Percentiles rank a stretch among this genome's conserved stretches.
Evolutionary conservation across 805 yeast species (phyloP).

Genomic region (Nakazawaea wyomingensis): DNA sequence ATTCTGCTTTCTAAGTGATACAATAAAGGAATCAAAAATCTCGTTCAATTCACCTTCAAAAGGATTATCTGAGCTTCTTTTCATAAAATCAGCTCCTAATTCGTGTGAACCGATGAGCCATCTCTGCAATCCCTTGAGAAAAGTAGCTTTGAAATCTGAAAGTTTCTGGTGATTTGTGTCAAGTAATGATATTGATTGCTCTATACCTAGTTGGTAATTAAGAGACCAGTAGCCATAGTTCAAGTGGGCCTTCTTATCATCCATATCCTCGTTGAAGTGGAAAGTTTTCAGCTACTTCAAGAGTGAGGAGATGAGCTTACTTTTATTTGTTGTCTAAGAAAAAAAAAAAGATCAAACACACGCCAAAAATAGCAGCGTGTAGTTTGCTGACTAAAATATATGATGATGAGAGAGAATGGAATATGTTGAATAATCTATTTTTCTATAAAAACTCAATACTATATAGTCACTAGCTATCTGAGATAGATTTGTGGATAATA

Average conservation of each 20-base stretch:
- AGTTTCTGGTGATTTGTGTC: neutral
- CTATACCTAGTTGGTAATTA: constrained; percentile 5
- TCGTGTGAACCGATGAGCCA: neutral
- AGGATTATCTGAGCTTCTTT: neutral
- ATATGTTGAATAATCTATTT: constrained; percentile 8
- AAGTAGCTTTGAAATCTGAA: neutral
- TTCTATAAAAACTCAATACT: no score
- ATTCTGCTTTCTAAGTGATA: neutral
- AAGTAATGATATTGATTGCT: neutral
- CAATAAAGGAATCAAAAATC: neutral
- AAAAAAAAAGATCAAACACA: no score
- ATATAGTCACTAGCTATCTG: neutral
- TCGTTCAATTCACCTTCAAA: constrained; percentile 2
- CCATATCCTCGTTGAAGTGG: neutral
- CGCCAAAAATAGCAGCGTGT: neutral
- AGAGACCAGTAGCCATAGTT: constrained; percentile 6
- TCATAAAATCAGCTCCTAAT: neutral
- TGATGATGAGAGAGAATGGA: no score
- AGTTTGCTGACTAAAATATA: no score
- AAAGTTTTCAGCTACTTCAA: neutral
- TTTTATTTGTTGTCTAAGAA: neutral
- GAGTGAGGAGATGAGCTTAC: neutral
- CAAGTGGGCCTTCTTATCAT: neutral
- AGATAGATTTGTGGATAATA: no score
- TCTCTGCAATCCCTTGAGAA: constrained; percentile 2